A percentile compares a stretch with the other conserved stretches of the same genome.
phyloP scores from a whole-genome alignment of 768 basidiomycete genomes.

The Mycena alexandri region DNA sequence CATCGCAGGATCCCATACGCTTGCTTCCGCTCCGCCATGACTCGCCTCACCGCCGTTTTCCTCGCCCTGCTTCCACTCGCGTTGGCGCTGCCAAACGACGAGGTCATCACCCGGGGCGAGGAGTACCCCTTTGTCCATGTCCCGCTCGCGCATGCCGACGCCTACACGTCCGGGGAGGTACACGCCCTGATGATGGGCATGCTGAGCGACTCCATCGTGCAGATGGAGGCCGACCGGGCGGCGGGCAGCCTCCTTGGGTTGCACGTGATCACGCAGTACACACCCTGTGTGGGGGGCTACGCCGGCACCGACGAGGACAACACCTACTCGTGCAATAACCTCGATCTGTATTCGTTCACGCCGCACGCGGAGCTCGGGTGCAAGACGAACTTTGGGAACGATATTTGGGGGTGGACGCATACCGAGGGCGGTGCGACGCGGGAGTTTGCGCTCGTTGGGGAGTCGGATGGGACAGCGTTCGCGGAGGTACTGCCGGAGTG shows the following conservation, averaged over 20 bases:
- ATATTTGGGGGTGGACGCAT: slow-evolving; percentile 39
- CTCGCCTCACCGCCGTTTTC: slow-evolving; percentile 1
- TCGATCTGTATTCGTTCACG: slow-evolving; percentile 36
- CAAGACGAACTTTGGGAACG: slow-evolving; percentile 31
- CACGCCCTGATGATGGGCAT: slow-evolving; percentile 36
- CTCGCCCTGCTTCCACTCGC: slow-evolving; percentile 21
- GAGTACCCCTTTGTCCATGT: slow-evolving; percentile 33
- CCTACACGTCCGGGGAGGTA: slow-evolving; percentile 33
- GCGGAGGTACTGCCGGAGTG: slow-evolving; percentile 30
- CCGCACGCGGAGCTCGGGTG: slow-evolving; percentile 34
- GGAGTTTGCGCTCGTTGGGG: slow-evolving; percentile 26
- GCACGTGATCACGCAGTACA: slow-evolving; percentile 29
- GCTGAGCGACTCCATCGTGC: slow-evolving; percentile 26
- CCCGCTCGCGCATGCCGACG: slow-evolving; percentile 33
- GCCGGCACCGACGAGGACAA: slow-evolving; percentile 32
- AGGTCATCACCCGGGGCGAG: slow-evolving; percentile 26
- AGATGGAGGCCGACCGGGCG: slow-evolving; percentile 20
- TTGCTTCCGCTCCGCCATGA: slow-evolving; percentile 23
- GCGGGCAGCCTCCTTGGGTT: slow-evolving; percentile 15
- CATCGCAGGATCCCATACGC: no score
- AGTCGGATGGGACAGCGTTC: slow-evolving; percentile 31
- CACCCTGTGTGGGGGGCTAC: slow-evolving; percentile 35
- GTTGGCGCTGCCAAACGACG: slow-evolving; percentile 14
- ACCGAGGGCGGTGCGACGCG: slow-evolving; percentile 6
- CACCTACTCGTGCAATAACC: slow-evolving; percentile 33